Evolutionary conservation across 345 rosid genomes (phyloP), one percentile per base, ranked within the genome.

Genomic region (Psidium friedrichsthalianum): DNA sequence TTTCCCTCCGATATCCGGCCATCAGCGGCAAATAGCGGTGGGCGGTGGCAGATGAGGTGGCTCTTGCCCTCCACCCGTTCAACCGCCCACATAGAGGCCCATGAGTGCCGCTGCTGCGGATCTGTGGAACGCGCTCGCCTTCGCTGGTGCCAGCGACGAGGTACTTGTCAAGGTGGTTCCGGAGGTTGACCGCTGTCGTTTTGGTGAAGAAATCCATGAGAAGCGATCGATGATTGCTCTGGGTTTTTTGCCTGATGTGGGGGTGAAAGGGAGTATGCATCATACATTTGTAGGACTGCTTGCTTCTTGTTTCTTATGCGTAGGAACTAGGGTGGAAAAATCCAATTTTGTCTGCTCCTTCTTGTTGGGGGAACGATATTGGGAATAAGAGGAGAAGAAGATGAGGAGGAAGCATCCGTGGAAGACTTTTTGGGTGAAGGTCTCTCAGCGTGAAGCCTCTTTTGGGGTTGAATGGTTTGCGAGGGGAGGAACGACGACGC

Each of bases 151-250:
- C 94, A 55, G 98, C 97, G 64, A 94, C 87, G 22, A 97, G 55
- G 88, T 95, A 95, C 89, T 97, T 97, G 76, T 92, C 95, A 2
- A 93, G 95, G 90, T 95, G 98, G 93, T 98, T 93, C 20, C 95
- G 91, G 87, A 97, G 90, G 90, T 90, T 95, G 15, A 95, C 94
- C 9, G 88, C 93, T 87, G 87, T 88, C 12, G 95, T 85, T 84
- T 96, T 91, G 74, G 90, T 86, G 86, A 97, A 93, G 12, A 94
- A 22, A 88, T 97, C 98, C 98, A 96, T 96, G 24, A 32, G 6
- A 64, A 32, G 49, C 44, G 76, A 32, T 64, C 42, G 76, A 47
- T 64, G 42, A 10, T 64, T 32, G 76, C 76, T 64, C 44, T 29
- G 76, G 76, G 24, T 16, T 64, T 12, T 64, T 64, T 18, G 16